Base-by-base conservation (phyloP, 768 basidiomycete genomes). In the Kwoniella pini region DNA sequence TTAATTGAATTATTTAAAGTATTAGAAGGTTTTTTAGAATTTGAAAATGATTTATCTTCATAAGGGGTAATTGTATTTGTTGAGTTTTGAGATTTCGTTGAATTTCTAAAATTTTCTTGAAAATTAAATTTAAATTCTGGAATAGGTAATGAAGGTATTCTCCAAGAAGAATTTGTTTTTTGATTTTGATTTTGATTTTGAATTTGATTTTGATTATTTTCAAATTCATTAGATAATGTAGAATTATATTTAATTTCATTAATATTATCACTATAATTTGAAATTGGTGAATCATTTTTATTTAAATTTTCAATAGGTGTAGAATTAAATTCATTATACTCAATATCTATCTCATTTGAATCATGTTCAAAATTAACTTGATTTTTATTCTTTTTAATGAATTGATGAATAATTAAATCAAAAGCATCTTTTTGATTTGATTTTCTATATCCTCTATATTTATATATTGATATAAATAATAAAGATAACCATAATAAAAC, bases 71-170 rank as follows among this genome's bases (percentile, higher is more conserved):
- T 15, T 36, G 33, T 15, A 15, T 7, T 36, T 36, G 33, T n/a
- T 15, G 43, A 44, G 11, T n/a, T n/a, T 19, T n/a, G 15, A 27
- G 19, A 22, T 46, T 46, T 46, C 5, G 26, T 24, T 11, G 45
- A 46, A 27, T 46, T 46, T 28, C 45, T 9, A 24, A n/a, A 21
- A 27, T 24, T 46, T 10, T 46, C 33, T 7, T 7, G 33, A 24
- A 46, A 27, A 27, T 46, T 21, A 24, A 46, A 46, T 46, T 46
- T 46, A 13, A 46, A 46, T 5, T 46, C 45, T 46, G 45, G 45
- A 3, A 46, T 12, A 3, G 45, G 45, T n/a, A 46, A 46, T 17
- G 45, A 46, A 46, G 45, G 27, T 21, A 46, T 46, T 27, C 45
- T 22, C 45, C 45, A 46, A 3, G 45, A 46, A 12, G 45, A 36